phyloP scores from a whole-genome alignment of 2,329 filamentous ascomycete genomes.

The Calonectria crousiana region DNA sequence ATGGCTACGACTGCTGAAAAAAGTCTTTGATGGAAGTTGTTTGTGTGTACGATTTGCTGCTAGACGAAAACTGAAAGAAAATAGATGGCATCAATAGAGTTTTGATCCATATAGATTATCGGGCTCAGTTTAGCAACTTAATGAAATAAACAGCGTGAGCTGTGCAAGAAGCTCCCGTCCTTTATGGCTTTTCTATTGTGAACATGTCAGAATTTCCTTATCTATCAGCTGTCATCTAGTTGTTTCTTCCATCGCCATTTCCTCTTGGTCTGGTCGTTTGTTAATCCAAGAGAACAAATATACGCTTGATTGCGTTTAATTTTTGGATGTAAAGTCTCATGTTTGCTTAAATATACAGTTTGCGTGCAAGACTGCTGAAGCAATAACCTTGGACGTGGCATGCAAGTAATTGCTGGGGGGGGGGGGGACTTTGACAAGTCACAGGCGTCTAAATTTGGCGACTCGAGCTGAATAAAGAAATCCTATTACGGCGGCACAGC shows the following conservation, averaged over 20 bases:
- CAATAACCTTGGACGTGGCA: background rate
- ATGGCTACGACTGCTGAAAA: slow-evolving; percentile 17
- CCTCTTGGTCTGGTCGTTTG: background rate
- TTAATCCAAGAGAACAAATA: too few relatives aligned
- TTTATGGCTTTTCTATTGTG: background rate
- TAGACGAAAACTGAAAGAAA: slow-evolving; percentile 41
- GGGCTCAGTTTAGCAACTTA: background rate
- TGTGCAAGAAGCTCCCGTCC: background rate
- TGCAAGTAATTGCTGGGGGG: background rate
- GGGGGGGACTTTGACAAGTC: background rate
- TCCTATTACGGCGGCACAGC: background rate
- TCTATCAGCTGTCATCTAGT: background rate
- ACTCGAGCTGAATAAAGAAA: background rate
- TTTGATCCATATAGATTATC: slow-evolving; percentile 1
- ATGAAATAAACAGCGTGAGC: background rate
- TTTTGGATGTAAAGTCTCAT: background rate
- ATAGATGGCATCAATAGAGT: slow-evolving; percentile 28
- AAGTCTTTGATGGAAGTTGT: slow-evolving; percentile 19
- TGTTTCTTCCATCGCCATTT: background rate
- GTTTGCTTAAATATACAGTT: background rate
- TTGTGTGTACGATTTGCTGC: slow-evolving; percentile 42
- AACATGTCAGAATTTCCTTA: background rate
- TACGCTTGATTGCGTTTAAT: too few relatives aligned
- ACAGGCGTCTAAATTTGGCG: background rate
- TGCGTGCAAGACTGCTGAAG: background rate